These are phyloP conservation scores for Hyaloperonospora arabidopsidis DNA, from an alignment of 352 stramenopile species.

Conservation along the genomic window DNA sequence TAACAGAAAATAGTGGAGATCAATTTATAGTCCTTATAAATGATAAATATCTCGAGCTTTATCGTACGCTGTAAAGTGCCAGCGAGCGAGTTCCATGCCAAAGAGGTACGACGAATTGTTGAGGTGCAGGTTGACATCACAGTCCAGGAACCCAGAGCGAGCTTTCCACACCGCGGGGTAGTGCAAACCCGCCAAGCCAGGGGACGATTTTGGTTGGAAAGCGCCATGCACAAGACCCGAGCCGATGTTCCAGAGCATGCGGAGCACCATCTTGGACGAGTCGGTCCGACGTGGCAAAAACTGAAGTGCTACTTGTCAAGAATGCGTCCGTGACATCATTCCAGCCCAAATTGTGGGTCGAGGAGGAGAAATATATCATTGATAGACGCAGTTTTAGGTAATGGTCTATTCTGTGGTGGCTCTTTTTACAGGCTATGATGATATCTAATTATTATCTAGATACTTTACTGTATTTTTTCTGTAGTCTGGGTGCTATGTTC, in stretches of 20 bases:
- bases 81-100: constrained; percentile 81
- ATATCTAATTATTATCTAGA: no score
- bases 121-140: constrained; percentile 78
- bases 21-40: constrained; percentile 2
- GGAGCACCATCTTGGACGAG: constrained; percentile 44
- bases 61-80: constrained; percentile 70
- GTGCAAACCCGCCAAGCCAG: constrained; percentile 43
- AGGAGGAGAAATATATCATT: no score
- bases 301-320: no score
- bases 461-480: no score
- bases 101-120: constrained; percentile 84
- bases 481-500: no score
- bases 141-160: constrained; percentile 67
- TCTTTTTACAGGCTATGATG: no score
- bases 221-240: constrained; percentile 47
- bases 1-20: neutral
- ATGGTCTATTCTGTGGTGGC: no score
- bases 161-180: constrained; percentile 72
- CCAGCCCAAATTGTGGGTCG: no score
- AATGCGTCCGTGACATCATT: no score
- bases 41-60: neutral
- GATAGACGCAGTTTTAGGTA: no score
- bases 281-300: constrained; percentile 12
- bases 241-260: constrained; percentile 69
- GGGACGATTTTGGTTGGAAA: constrained; percentile 40